These are phyloP conservation scores for Tetracentron sinense DNA, from an alignment of 164 flowering plant species.

Conservation along the genomic window DNA sequence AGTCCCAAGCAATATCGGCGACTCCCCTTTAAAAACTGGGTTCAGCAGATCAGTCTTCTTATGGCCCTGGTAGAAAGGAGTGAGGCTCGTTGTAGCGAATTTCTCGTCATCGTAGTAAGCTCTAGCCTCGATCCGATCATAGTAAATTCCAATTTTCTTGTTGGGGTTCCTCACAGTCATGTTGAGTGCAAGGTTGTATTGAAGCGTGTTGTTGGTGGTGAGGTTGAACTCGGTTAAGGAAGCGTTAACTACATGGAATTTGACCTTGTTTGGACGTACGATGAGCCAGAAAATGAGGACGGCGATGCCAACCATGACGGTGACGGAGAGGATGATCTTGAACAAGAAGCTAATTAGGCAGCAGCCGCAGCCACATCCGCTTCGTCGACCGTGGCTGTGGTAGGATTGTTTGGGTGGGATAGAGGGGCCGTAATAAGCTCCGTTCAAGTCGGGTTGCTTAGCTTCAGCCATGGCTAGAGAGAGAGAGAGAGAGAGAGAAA, in stretches of 20 bases:
- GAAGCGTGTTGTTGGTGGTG: conserved; percentile 34
- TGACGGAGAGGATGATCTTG: conserved; percentile 19
- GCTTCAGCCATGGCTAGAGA: background rate
- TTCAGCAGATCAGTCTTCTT: conserved; percentile 39
- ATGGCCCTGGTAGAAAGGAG: conserved; percentile 57
- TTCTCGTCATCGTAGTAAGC: conserved; percentile 47
- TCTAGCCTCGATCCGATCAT: conserved; percentile 54
- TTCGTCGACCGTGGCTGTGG: conserved; percentile 22
- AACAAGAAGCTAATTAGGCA: conserved; percentile 13
- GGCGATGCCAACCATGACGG: conserved; percentile 31
- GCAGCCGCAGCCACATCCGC: conserved; percentile 14
- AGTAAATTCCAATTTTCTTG: conserved; percentile 61
- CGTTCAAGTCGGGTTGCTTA: conserved; percentile 10
- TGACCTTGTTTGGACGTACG: conserved; percentile 44
- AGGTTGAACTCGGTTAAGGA: conserved; percentile 26
- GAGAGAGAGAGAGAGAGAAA: too few species aligned
- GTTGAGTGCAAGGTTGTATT: conserved; percentile 54
- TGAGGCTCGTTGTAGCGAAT: conserved; percentile 19
- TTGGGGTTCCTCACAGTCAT: conserved; percentile 70
- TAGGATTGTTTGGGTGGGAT: conserved; percentile 22
- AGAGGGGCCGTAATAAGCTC: conserved; percentile 22
- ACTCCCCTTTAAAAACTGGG: conserved; percentile 34
- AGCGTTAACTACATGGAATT: conserved; percentile 40
- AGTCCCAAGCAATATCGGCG: conserved; percentile 13
- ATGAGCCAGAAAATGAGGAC: conserved; percentile 45